Conservation (phyloP, 2,329 filamentous ascomycete genomes). For the Lachnellula hyalina region DNA sequence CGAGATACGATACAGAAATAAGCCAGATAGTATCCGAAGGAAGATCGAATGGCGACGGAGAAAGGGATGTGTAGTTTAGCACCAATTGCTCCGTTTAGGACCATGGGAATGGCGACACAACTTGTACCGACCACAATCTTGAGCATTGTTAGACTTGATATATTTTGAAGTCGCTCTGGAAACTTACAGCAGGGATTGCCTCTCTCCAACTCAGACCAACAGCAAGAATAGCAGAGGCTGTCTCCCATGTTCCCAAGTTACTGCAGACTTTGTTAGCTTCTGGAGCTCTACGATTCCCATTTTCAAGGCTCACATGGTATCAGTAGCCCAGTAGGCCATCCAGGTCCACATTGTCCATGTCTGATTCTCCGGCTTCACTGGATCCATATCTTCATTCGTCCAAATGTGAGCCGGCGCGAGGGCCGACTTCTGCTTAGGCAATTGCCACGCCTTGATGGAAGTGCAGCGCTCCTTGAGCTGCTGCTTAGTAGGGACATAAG, state of each 20-base stretch:
- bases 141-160: conserved; percentile 8
- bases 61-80: conserved; percentile 44
- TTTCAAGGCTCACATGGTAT: conserved; percentile 26
- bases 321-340: conserved; percentile 38
- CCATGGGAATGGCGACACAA: conserved; percentile 51
- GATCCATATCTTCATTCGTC: conserved; percentile 34
- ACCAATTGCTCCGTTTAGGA: conserved; percentile 44
- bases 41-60: conserved; percentile 39
- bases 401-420: conserved; percentile 42
- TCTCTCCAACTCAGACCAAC: conserved; percentile 52
- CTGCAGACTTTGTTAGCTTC: not conserved
- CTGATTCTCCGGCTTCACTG: conserved; percentile 26
- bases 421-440: conserved; percentile 43
- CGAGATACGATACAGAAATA: conserved; percentile 37
- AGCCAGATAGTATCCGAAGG: conserved; percentile 44
- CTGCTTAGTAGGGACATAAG: conserved; percentile 31
- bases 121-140: conserved; percentile 54
- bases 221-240: conserved; percentile 42
- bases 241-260: conserved; percentile 46
- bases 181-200: conserved; percentile 38
- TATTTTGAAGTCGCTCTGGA: conserved; percentile 14
- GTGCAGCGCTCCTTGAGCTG: conserved; percentile 38
- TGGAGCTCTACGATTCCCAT: not conserved
- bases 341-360: conserved; percentile 34
- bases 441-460: conserved; percentile 39